Evolutionary conservation across 192 early-diverging fungal genomes (phyloP).

Genomic region (Podila epigama): DNA sequence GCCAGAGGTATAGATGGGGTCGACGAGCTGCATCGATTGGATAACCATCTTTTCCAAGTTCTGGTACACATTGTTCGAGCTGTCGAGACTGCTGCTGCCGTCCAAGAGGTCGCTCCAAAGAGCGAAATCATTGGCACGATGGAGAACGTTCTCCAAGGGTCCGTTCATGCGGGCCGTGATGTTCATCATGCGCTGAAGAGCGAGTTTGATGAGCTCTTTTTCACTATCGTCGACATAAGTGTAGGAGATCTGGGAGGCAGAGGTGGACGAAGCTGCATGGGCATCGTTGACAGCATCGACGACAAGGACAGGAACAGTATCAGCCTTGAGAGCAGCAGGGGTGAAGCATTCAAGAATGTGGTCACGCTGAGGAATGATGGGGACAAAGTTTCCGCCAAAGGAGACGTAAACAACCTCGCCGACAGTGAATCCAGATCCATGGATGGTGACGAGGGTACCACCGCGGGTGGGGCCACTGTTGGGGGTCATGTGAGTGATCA

Average conservation of each 20-base stretch:
- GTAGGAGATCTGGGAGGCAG: constrained; percentile 15
- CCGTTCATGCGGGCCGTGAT: constrained; percentile 33
- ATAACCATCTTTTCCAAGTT: constrained; percentile 44
- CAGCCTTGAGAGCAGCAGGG: constrained; percentile 24
- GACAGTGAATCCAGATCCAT: constrained; percentile 33
- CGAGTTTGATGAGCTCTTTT: constrained; percentile 43
- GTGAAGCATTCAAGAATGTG: constrained; percentile 41
- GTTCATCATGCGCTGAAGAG: constrained; percentile 41
- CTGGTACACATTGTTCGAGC: background rate
- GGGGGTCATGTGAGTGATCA: constrained; percentile 41
- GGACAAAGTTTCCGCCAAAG: constrained; percentile 41
- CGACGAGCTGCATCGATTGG: constrained; percentile 33
- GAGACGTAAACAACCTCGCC: constrained; percentile 44
- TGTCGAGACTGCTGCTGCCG: background rate
- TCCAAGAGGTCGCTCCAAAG: constrained; percentile 39
- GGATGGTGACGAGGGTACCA: constrained; percentile 41
- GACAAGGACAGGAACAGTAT: constrained; percentile 32
- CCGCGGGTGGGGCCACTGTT: constrained; percentile 38
- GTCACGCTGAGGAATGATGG: constrained; percentile 28
- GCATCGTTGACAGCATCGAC: background rate
- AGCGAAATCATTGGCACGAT: constrained; percentile 31
- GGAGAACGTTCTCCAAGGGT: constrained; percentile 27
- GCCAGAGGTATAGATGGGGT: background rate
- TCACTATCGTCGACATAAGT: constrained; percentile 48
- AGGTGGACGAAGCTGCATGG: background rate